These are phyloP conservation scores for Clarireedia hainanense DNA, from an alignment of 2,329 filamentous ascomycete species.

Conservation along the genomic window DNA sequence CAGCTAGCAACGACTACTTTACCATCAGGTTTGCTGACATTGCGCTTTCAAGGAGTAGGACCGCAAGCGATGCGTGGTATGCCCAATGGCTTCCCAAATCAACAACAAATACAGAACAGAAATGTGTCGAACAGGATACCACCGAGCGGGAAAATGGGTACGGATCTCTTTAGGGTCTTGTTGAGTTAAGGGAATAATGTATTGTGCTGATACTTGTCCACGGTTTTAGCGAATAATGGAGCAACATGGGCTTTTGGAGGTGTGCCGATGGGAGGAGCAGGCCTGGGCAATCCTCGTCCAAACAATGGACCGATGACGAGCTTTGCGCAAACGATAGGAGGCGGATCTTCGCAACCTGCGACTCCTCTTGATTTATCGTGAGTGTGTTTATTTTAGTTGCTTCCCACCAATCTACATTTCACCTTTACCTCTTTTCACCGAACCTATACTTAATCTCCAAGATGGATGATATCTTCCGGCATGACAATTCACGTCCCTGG, in stretches of 20 bases:
- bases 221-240: constrained; percentile 29
- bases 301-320: constrained; percentile 53
- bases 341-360: constrained; percentile 49
- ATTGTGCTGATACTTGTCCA: constrained; percentile 19
- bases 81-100: constrained; percentile 50
- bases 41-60: constrained; percentile 34
- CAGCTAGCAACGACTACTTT: neutral
- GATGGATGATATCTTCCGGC: neutral
- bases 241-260: constrained; percentile 55
- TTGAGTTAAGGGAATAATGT: neutral
- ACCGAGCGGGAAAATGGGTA: constrained; percentile 59
- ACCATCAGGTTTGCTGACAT: constrained; percentile 15
- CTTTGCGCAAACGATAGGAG: constrained; percentile 55
- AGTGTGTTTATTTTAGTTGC: constrained; percentile 32
- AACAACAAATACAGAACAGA: constrained; percentile 51
- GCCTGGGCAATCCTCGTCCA: constrained; percentile 44
- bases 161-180: constrained; percentile 19
- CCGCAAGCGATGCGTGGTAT: constrained; percentile 55
- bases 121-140: constrained; percentile 52
- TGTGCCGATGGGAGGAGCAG: constrained; percentile 51
- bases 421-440: neutral
- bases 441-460: neutral
- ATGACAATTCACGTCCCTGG: neutral
- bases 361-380: constrained; percentile 59
- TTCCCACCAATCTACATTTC: constrained; percentile 8